Percentiles rank a stretch among this genome's conserved stretches.
Evolutionary conservation across 2,329 filamentous ascomycete genomes (phyloP).

Genomic region (Aspergillus proliferans): DNA sequence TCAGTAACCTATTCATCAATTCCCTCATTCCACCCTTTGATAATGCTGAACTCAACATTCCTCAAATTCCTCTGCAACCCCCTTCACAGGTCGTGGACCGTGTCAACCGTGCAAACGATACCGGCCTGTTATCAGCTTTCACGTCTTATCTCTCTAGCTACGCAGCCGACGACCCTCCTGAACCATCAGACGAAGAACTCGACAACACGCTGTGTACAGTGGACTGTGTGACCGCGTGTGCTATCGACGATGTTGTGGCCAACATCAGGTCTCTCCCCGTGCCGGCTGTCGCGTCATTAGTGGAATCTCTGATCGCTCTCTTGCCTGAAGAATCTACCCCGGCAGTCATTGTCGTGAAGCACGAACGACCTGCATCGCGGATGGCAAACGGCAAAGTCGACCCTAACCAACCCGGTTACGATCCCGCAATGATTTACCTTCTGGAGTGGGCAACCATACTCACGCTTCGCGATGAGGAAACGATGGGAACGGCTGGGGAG

Average conservation of each 20-base stretch:
- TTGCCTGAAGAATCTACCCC: constrained; percentile 80
- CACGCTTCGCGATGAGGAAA: constrained; percentile 67
- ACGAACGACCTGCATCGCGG: constrained; percentile 65
- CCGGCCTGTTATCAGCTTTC: constrained; percentile 85
- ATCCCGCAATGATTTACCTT: constrained; percentile 82
- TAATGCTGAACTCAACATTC: constrained; percentile 63
- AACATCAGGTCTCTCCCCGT: constrained; percentile 69
- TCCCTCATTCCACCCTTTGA: constrained; percentile 83
- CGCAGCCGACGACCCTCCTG: constrained; percentile 92
- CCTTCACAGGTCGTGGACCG: constrained; percentile 91
- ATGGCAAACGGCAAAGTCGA: constrained; percentile 54
- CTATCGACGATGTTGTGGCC: constrained; percentile 71
- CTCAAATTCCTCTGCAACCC: constrained; percentile 79
- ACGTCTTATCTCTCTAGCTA: constrained; percentile 98
- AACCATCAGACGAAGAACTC: constrained; percentile 93
- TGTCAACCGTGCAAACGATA: constrained; percentile 68
- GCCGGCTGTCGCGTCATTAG: constrained; percentile 53
- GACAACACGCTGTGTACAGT: constrained; percentile 93
- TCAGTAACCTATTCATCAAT: constrained; percentile 93
- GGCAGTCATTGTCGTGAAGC: constrained; percentile 80
- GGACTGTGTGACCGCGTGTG: constrained; percentile 87
- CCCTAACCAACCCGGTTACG: constrained; percentile 61
- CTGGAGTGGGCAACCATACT: constrained; percentile 83
- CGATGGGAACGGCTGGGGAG: constrained; percentile 67
- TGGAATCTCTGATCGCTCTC: constrained; percentile 69